Evolutionary conservation across 2,329 filamentous ascomycete genomes (phyloP), one percentile per base, ranked within the genome.

Genomic region (Alternaria atra): DNA sequence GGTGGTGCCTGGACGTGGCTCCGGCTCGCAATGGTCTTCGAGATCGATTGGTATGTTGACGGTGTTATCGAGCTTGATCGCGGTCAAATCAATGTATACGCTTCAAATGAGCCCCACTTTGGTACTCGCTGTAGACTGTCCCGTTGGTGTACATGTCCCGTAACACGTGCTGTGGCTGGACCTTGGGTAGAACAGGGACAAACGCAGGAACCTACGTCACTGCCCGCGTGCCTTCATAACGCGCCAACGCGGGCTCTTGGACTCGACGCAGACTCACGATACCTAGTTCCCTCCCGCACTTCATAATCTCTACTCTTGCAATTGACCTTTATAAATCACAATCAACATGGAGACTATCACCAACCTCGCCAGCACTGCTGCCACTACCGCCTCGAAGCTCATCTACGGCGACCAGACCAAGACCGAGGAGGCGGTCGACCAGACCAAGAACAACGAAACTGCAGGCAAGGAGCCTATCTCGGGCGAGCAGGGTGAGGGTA

Each of bases 401-500:
- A 77, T 80, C 65, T 80, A 76, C 60, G 78, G 79, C 29, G 76
- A 79, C 43, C 70, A 69, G 47, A 64, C 67, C 29, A 57, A 67
- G 42, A 25, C 44, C 3, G 50, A 51, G 17, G 58, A 60, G 7
- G 47, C 46, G 12, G 61, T 63, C 27, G 51, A 61, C 2, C 54
- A 64, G 48, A 71, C 75, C 80, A 64, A 80, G 55, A 77, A 77
- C 39, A 78, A 75, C 35, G 76, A 77, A 64, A 76, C 74, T 7
- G 67, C 58, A 15, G 82, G 82, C 47, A 78, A 80, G 68, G 92
- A 96, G 80, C 92, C 92, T 17, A 77, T 93, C 44, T 90, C 91
- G 20, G 92, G 92, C 23, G 81, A 87, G 52, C 81, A 84, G 58
- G 92, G 92, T 39, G 82, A 90, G 74, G 90, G 91, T 5, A 84